A percentile compares a stretch with the other conserved stretches of the same genome.
phyloP scores from a whole-genome alignment of 345 rosid species.

The Acer saccharum region DNA sequence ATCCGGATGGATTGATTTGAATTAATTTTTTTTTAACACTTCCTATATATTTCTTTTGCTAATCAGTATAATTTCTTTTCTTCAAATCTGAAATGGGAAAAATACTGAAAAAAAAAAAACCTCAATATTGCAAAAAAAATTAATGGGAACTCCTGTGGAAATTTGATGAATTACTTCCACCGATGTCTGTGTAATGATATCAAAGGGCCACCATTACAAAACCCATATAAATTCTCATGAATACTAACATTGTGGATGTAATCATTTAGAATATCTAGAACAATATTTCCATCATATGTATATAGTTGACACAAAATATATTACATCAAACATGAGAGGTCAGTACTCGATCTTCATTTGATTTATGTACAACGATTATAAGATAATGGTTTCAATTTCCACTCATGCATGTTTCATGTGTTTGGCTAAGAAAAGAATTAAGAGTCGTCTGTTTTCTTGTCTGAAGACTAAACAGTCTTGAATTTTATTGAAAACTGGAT shows the following conservation, averaged over 20 bases:
- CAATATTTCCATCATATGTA: neutral
- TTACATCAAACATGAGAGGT: neutral
- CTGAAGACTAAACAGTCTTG: too few relatives aligned
- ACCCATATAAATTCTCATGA: neutral
- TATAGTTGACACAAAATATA: neutral
- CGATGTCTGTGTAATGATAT: neutral
- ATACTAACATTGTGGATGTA: neutral
- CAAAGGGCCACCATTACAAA: neutral
- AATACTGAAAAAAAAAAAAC: too few relatives aligned
- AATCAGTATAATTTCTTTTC: too few relatives aligned
- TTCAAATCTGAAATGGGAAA: too few relatives aligned
- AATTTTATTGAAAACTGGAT: too few relatives aligned
- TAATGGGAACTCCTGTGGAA: neutral
- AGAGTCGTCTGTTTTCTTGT: too few relatives aligned
- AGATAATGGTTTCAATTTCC: neutral
- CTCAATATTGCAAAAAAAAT: too few relatives aligned
- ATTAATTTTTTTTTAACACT: too few relatives aligned
- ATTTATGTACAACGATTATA: too few relatives aligned
- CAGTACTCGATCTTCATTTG: neutral
- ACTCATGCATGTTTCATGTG: neutral
- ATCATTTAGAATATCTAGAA: neutral
- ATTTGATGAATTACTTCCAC: neutral
- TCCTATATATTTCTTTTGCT: too few relatives aligned
- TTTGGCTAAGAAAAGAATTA: neutral
- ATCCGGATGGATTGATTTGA: neutral